A percentile compares a stretch with the other conserved stretches of the same genome.
Conservation (phyloP, 345 rosid species). For the Cardamine occulta region DNA sequence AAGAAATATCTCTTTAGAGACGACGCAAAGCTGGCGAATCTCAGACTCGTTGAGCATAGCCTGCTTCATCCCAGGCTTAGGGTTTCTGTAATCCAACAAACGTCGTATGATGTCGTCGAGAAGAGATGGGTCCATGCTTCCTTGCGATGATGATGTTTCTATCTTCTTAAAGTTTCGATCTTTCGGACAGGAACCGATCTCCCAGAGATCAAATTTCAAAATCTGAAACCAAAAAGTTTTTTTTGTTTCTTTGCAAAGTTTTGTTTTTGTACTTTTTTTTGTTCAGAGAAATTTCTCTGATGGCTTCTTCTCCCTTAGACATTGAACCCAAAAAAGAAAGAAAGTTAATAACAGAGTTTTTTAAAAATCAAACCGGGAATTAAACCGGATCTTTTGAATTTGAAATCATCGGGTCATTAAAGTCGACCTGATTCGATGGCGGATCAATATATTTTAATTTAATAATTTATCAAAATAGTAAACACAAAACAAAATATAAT, state of each 20-base stretch:
- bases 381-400: neutral
- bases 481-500: neutral
- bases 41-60: constrained; percentile 74
- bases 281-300: neutral
- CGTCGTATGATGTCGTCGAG: constrained; percentile 41
- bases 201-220: neutral
- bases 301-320: constrained; percentile 19
- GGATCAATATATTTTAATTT: neutral
- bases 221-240: constrained; percentile 1
- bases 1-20: constrained; percentile 67
- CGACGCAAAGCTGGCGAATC: constrained; percentile 77
- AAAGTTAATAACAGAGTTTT: neutral
- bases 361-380: neutral
- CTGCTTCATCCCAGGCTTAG: constrained; percentile 53
- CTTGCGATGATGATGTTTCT: neutral
- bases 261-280: neutral
- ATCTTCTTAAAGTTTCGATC: constrained; percentile 27
- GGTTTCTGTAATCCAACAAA: constrained; percentile 29
- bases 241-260: neutral
- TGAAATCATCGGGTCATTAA: neutral
- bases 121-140: constrained; percentile 40
- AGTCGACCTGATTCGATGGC: neutral
- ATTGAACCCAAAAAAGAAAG: neutral
- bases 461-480: neutral
- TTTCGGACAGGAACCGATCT: constrained; percentile 28